Evolutionary conservation across 495 filamentous ascomycete species (phyloP).

Genomic region (Letharia columbiana): DNA sequence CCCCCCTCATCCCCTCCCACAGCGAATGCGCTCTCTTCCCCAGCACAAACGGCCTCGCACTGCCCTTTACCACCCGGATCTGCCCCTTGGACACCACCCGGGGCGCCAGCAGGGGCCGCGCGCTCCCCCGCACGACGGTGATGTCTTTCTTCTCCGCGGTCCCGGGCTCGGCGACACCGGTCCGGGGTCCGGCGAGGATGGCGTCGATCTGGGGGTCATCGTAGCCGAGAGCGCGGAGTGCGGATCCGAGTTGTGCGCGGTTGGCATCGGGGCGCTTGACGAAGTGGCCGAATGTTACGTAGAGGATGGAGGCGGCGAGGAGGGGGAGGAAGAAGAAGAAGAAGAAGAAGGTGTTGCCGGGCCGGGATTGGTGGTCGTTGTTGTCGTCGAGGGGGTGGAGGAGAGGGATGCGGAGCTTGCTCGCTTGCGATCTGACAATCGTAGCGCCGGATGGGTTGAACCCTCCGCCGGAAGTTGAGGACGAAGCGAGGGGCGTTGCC

Average conservation of each 20-base stretch:
- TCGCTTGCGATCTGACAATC: constrained; percentile 1
- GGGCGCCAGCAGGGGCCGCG: background rate
- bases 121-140: background rate
- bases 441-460: constrained; percentile 8
- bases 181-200: too few relatives aligned
- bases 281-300: background rate
- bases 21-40: background rate
- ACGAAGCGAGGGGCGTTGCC: background rate
- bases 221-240: background rate
- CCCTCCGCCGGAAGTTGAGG: background rate
- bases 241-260: too few relatives aligned
- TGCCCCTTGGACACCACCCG: background rate
- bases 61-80: background rate
- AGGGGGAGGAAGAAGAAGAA: background rate
- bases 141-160: background rate
- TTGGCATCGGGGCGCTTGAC: too few relatives aligned
- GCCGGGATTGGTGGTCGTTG: too few relatives aligned
- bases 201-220: background rate
- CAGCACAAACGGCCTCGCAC: background rate
- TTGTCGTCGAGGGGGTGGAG: background rate
- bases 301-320: background rate
- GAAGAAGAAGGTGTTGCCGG: background rate
- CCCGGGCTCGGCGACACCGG: too few relatives aligned
- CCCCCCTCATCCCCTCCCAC: background rate
- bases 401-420: background rate